Evolutionary conservation across 176 grass and related monocot species (phyloP), one percentile per base, ranked within the genome.

Genomic region (Calamus simplicifolius): DNA sequence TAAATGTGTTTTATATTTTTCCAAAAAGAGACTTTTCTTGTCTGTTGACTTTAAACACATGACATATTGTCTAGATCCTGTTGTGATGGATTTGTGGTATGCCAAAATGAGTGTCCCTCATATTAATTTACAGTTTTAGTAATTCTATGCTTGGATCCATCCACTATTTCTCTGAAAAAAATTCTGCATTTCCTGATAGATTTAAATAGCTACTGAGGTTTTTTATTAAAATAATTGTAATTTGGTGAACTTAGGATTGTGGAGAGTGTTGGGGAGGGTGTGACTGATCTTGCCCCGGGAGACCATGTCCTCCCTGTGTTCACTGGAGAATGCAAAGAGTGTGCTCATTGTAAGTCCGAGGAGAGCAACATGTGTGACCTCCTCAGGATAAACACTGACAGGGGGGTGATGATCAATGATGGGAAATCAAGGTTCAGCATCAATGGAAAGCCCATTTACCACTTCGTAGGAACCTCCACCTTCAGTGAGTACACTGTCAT

Each of bases 311-410:
- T 95, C 21, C 90, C 85, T 14, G 82, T 89, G n/a, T 95, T 95
- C 62, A 89, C 79, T 0, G 90, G 85, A 0, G 90, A 95, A 50
- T 95, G 90, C 85, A 95, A 89, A 55, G 90, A 95, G 14, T 95
- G 85, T 56, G 61, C 66, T 0, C 90, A 95, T 66, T 95, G 85
- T 64, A 89, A 89, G 48, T 95, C 85, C 0, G 75, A 74, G 49
- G 89, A 95, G 69, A 95, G 89, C 78, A 95, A 89, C 76, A 85
- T 95, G 76, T 95, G 89, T 23, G 85, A 89, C 54, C 89, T 95
- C 29, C 81, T 95, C 4, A 62, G 89, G 62, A 95, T 95, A 19
- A 82, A 95, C 6, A 79, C 87, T 1, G 89, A 95, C 58, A 71
- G 89, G 0, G 81, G 79, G 0, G 85, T 89, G 73, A 95, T 95